A percentile compares a stretch with the other conserved stretches of the same genome.
Evolutionary conservation across 305 asterid genomes (phyloP).

Genomic region (Rubia tinctorum): DNA sequence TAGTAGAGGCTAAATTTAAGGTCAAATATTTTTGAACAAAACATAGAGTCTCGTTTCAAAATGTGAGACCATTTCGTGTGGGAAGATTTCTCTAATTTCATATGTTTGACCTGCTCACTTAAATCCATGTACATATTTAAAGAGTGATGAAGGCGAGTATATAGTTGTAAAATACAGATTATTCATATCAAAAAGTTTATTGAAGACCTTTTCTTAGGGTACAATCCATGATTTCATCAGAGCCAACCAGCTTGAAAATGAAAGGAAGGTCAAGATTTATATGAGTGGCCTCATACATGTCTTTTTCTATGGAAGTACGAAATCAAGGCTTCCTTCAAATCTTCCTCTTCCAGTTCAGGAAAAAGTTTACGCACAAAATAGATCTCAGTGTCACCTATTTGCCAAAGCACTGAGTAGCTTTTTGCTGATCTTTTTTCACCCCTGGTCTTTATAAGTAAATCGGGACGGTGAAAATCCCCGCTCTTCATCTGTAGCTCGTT

Average conservation of each 20-base stretch:
- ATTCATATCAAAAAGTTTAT: too few relatives aligned
- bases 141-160: too few relatives aligned
- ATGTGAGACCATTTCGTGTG: too few relatives aligned
- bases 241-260: neutral
- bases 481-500: neutral
- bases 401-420: neutral
- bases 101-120: too few relatives aligned
- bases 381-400: neutral
- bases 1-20: too few relatives aligned
- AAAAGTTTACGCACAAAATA: neutral
- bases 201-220: neutral
- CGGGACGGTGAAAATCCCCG: neutral
- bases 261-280: neutral
- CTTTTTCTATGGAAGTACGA: neutral
- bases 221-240: neutral
- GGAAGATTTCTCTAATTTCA: too few relatives aligned
- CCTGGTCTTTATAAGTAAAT: neutral
- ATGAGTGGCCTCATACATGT: too few relatives aligned
- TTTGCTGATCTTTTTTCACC: neutral
- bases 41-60: too few relatives aligned
- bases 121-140: too few relatives aligned
- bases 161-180: too few relatives aligned
- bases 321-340: neutral
- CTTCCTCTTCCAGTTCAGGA: neutral
- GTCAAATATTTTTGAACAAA: too few relatives aligned